Evolutionary conservation across 177 flowering plant genomes (phyloP), one percentile per base, ranked within the genome.

Genomic region (Vitis hybrid): DNA sequence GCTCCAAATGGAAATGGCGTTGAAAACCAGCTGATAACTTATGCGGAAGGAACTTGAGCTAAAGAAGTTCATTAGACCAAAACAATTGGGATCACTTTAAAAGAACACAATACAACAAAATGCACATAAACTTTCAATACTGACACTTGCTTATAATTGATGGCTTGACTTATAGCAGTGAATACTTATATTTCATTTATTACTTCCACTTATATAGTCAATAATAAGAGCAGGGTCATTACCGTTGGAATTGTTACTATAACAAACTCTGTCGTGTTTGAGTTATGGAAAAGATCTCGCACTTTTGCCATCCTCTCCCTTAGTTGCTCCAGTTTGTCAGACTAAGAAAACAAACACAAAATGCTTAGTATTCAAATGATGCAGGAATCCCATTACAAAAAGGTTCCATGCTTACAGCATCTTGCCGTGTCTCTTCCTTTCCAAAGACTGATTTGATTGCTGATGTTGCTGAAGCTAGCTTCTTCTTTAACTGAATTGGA

Each of bases 241-340:
- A 93, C 98, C 85, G 98, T 96, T 56, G 99, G 98, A 56, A 93
- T 96, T 50, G 99, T 96, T 17, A 93, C 99, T 52, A 93, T 92
- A 63, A 96, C 91, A 76, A 96, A 96, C 71, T 96, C 99, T n/a
- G 97, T 93, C 4, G 95, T 81, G 11, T 91, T 85, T 2, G 89
- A 73, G 76, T 93, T 85, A 51, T 89, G 98, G 57, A 96, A 93
- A 73, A 93, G 94, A 72, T 92, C 97, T 32, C 97, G 83, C 52
- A 96, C 99, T 88, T 96, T 90, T 15, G 77, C 77, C 97, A 93
- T 93, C 76, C 98, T 91, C 71, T 90, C 92, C 68, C 95, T 85
- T 14, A 93, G 82, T 72, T 75, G 72, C 80, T 93, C 94, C 70
- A 96, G 77, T 76, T 93, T 93, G 85, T 87, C 93, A 69, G 98